Conservation (phyloP, 1,284 basidiomycete genomes). For the Veloporphyrellus conicus region DNA sequence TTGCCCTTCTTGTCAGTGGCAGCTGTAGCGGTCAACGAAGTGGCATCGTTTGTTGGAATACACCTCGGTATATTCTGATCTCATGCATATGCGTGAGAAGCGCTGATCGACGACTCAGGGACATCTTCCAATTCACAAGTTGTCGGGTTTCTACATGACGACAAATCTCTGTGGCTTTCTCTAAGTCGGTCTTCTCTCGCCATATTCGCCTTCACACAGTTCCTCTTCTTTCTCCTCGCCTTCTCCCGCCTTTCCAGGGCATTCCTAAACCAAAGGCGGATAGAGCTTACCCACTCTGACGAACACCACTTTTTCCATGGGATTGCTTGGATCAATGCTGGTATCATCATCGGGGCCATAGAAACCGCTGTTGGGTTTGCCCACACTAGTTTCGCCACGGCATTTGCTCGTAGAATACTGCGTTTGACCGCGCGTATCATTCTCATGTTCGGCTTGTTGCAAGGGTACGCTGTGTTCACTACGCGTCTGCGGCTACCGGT, state of each 20-base stretch:
- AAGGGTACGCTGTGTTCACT: conserved; percentile 47
- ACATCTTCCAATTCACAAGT: conserved; percentile 20
- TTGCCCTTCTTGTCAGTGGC: conserved; percentile 49
- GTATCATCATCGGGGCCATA: conserved; percentile 55
- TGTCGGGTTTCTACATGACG: conserved; percentile 42
- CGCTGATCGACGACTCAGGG: conserved; percentile 17
- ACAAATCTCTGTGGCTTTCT: conserved; percentile 48
- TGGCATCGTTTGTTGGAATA: conserved; percentile 62
- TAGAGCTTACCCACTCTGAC: conserved; percentile 44
- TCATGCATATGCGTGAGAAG: not conserved
- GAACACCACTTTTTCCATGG: conserved; percentile 54
- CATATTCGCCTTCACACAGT: conserved; percentile 54
- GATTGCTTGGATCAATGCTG: conserved; percentile 57
- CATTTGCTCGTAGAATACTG: conserved; percentile 54
- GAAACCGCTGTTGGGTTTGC: conserved; percentile 67
- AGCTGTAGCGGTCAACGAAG: conserved; percentile 51
- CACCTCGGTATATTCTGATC: conserved; percentile 45
- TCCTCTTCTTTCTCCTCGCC: conserved; percentile 50
- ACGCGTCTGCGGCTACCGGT: not conserved
- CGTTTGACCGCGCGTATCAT: conserved; percentile 50
- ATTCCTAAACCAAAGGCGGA: conserved; percentile 47
- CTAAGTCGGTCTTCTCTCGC: conserved; percentile 58
- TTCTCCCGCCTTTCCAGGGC: conserved; percentile 54
- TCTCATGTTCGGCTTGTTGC: conserved; percentile 56
- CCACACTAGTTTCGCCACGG: conserved; percentile 46